These are phyloP conservation scores for Candida schatavii DNA, from an alignment of 805 yeast genomes.

Conservation along the genomic window DNA sequence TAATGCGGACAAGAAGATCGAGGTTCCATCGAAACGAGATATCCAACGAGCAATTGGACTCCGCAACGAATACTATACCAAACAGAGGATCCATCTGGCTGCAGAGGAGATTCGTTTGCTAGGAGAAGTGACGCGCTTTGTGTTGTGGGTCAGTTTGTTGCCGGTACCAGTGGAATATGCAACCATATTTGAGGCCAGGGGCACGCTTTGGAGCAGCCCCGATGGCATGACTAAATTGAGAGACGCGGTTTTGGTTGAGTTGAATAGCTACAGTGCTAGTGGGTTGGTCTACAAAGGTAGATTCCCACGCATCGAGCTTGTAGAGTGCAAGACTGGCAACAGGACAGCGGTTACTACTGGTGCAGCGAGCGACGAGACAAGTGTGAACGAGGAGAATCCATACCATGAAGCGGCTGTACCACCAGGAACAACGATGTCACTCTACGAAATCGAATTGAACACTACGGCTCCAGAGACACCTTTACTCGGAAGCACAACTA, in stretches of 20 bases:
- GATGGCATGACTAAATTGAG: slow-evolving; percentile 11
- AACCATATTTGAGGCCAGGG: slow-evolving; percentile 21
- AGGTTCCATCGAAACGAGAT: slow-evolving; percentile 36
- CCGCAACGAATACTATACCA: slow-evolving; percentile 39
- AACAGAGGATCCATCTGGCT: slow-evolving; percentile 37
- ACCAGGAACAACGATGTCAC: background rate
- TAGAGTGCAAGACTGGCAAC: slow-evolving; percentile 9
- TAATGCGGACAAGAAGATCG: slow-evolving; percentile 37
- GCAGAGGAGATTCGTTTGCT: slow-evolving; percentile 39
- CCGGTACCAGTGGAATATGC: slow-evolving; percentile 14
- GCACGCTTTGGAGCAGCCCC: slow-evolving; percentile 17
- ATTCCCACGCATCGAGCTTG: slow-evolving; percentile 16
- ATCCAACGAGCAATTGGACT: slow-evolving; percentile 24
- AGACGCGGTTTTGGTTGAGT: slow-evolving; percentile 17
- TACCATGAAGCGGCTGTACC: background rate
- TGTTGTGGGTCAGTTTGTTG: slow-evolving; percentile 27
- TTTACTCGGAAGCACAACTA: background rate
- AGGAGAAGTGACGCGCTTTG: slow-evolving; percentile 30
- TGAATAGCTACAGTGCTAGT: slow-evolving; percentile 12
- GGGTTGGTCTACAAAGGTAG: slow-evolving; percentile 8
- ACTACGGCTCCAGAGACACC: too few relatives aligned
- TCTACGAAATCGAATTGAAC: background rate
- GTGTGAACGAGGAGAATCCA: background rate
- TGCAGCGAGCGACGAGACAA: background rate
- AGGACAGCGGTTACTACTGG: background rate